These are phyloP conservation scores for Nakaseomyces bracarensis DNA, from an alignment of 1,139 yeast genomes.

Conservation along the genomic window DNA sequence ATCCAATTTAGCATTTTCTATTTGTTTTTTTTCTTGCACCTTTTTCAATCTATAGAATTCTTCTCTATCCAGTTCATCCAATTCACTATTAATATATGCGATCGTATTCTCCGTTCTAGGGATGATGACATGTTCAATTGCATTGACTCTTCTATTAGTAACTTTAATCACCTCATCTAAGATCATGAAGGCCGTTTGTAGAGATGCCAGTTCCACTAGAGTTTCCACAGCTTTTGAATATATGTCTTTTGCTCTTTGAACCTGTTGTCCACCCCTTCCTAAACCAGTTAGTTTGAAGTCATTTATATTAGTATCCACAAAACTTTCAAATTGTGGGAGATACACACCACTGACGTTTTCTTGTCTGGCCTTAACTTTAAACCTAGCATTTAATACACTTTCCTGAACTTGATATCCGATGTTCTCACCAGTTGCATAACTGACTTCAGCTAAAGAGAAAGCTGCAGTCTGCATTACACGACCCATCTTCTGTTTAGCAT, in stretches of 20 bases:
- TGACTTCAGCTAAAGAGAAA: constrained; percentile 91
- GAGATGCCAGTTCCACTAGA: constrained; percentile 85
- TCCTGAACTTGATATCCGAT: constrained; percentile 94
- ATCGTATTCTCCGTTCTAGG: constrained; percentile 97
- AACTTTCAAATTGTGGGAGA: constrained; percentile 85
- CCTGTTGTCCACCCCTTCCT: constrained; percentile 98
- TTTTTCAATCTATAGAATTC: constrained; percentile 94
- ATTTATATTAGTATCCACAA: constrained; percentile 72
- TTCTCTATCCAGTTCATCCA: constrained; percentile 96
- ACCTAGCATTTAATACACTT: constrained; percentile 82
- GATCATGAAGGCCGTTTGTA: constrained; percentile 91
- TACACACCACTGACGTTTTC: constrained; percentile 96
- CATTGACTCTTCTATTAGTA: constrained; percentile 95
- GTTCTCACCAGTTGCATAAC: constrained; percentile 94
- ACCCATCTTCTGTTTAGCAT: constrained; percentile 94
- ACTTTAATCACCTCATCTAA: constrained; percentile 96
- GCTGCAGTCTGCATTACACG: constrained; percentile 98
- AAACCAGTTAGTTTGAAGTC: constrained; percentile 94
- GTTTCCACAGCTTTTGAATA: constrained; percentile 95
- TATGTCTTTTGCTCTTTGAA: constrained; percentile 85
- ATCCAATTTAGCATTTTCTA: constrained; percentile 33
- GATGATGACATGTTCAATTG: constrained; percentile 95
- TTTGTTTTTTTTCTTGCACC: constrained; percentile 89
- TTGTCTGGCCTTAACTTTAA: constrained; percentile 83
- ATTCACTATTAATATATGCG: constrained; percentile 83